These are phyloP conservation scores for Apophysomyces ossiformis DNA, from an alignment of 371 early-diverging fungal genomes.

Conservation along the genomic window DNA sequence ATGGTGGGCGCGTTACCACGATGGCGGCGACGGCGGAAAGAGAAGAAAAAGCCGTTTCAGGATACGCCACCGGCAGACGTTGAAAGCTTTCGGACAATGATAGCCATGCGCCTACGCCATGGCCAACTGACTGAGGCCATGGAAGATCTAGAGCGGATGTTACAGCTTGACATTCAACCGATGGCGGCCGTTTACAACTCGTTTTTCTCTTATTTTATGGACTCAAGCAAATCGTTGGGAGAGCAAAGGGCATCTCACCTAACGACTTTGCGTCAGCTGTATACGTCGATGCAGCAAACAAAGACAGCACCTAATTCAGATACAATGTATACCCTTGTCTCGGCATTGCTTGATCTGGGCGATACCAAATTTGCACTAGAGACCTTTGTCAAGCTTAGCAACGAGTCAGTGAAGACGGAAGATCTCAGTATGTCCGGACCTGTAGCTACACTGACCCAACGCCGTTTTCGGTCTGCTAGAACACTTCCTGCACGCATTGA, in stretches of 20 bases:
- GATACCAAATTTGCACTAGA: slow-evolving; percentile 50
- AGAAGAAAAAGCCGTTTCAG: not conserved
- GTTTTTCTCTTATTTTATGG: slow-evolving; percentile 39
- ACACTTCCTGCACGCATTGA: slow-evolving; percentile 27
- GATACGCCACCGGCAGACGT: slow-evolving; percentile 36
- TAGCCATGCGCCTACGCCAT: slow-evolving; percentile 31
- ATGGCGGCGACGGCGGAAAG: not conserved
- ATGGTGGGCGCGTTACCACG: slow-evolving; percentile 23
- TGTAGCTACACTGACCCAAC: slow-evolving; percentile 25
- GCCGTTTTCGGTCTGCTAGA: slow-evolving; percentile 11
- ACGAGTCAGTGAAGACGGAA: slow-evolving; percentile 12
- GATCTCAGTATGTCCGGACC: slow-evolving; percentile 16
- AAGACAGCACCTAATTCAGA: slow-evolving; percentile 45
- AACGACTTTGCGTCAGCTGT: slow-evolving; percentile 26
- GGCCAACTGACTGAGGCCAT: slow-evolving; percentile 27
- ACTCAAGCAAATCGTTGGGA: not conserved
- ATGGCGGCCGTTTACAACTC: slow-evolving; percentile 39
- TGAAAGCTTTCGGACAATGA: slow-evolving; percentile 42
- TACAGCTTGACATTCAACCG: slow-evolving; percentile 25
- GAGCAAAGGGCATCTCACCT: not conserved
- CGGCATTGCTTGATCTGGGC: slow-evolving; percentile 59
- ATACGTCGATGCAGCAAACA: slow-evolving; percentile 29
- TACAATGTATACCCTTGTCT: slow-evolving; percentile 57
- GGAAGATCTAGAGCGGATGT: slow-evolving; percentile 26
- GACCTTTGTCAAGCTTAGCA: slow-evolving; percentile 48